Base-by-base conservation (phyloP, 1,139 yeast genomes). In the Kurtzmaniella quercitrusa region DNA sequence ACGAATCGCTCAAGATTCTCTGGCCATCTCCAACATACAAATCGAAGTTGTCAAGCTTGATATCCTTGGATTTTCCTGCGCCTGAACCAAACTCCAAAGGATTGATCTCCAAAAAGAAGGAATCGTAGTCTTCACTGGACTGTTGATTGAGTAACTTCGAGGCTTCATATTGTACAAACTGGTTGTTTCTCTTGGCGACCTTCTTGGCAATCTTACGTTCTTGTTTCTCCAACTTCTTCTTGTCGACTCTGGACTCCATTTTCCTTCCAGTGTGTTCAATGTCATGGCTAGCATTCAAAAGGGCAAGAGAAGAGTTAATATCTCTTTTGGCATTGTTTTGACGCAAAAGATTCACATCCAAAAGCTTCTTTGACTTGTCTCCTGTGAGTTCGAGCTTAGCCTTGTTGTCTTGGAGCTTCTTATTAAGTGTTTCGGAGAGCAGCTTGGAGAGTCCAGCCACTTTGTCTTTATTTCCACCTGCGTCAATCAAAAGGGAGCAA, bases 191-290 rank as follows among this genome's bases (percentile, higher is more conserved):
- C 71, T 93, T 91, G 40, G 96, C 97, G 52, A 91, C 91, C 66
- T 93, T 93, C 59, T 93, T 90, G 34, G 97, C 97, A 62, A 93
- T 91, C 73, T 93, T 93, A 59, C 91, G 81, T 70, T 93, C 98
- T 48, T 96, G 98, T 67, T 93, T 93, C 61, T 91, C 97, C 60
- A 93, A 79, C 66, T 93, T 93, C 81, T 90, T 91, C 73, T 85
- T 86, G 64, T 93, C 98, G 41, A 93, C 99, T 59, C 95, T 81
- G 45, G 94, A 83, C 63, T 93, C 98, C 70, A 90, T 85, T 56
- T 85, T 83, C 66, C 96, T 79, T 42, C 97, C 96, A 1, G 95
- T 77, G 52, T 91, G 94, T 50, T 91, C 97, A 53, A 93, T 84
- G 59, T 90, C 96, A 48, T 80, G 79, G 23, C 85, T 77, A 21